These are phyloP conservation scores for Beauveria asiatica DNA, from an alignment of 2,329 filamentous ascomycete species.

Conservation along the genomic window DNA sequence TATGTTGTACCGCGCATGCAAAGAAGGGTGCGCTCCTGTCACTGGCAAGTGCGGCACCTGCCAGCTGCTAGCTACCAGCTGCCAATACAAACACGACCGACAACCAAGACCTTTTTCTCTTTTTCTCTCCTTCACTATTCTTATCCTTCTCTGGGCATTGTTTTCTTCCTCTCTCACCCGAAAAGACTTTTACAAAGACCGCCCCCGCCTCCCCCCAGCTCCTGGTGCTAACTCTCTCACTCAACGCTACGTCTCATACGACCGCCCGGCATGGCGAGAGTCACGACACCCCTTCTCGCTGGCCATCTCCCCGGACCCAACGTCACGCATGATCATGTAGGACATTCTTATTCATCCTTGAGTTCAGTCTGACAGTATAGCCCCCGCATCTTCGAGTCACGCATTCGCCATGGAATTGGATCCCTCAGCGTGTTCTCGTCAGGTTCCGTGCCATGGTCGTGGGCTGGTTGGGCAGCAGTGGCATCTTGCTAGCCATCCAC, in stretches of 20 bases:
- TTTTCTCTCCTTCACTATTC: background rate
- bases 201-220: conserved; percentile 8
- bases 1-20: background rate
- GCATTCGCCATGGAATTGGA: conserved; percentile 41
- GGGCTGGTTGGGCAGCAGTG: conserved; percentile 33
- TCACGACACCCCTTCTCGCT: conserved; percentile 27
- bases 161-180: background rate
- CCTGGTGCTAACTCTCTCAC: conserved; percentile 1
- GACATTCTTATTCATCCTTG: background rate
- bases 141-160: background rate
- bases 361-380: conserved; percentile 20
- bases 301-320: conserved; percentile 24
- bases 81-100: background rate
- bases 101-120: background rate
- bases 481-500: conserved; percentile 27
- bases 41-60: background rate
- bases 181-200: background rate
- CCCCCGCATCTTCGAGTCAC: conserved; percentile 42
- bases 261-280: conserved; percentile 18
- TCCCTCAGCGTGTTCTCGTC: conserved; percentile 38
- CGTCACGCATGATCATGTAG: conserved; percentile 29
- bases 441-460: conserved; percentile 34
- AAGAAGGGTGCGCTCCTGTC: background rate
- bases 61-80: background rate
- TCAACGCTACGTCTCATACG: background rate